Conservation (phyloP, 345 rosid genomes). For the Eucalyptus leucophloia region DNA sequence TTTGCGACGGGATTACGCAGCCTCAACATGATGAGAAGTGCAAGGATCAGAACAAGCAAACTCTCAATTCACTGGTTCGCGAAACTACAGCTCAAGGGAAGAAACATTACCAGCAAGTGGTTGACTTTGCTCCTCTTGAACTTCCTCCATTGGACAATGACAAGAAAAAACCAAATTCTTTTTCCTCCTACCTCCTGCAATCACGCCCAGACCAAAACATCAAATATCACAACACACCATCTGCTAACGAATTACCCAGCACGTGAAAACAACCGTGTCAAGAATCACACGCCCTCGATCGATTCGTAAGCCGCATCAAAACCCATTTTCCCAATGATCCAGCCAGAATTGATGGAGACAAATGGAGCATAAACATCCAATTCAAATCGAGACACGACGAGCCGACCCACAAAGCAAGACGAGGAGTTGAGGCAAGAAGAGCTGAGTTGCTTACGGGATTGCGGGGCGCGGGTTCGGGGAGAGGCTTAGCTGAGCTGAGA, state of each 20-base stretch:
- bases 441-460: background rate
- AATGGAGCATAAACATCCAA: background rate
- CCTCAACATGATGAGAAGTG: background rate
- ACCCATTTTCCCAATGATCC: background rate
- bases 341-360: background rate
- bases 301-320: background rate
- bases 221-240: background rate
- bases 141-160: conserved; percentile 30
- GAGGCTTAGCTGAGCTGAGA: background rate
- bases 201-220: background rate
- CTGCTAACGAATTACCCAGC: background rate
- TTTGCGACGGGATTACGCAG: background rate
- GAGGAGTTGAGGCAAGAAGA: background rate
- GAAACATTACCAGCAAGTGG: conserved; percentile 13
- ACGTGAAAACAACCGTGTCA: background rate
- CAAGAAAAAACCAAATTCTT: background rate
- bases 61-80: background rate
- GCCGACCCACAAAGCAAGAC: background rate
- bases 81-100: background rate
- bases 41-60: background rate
- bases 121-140: conserved; percentile 28
- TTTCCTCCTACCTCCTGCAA: background rate
- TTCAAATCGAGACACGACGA: background rate
- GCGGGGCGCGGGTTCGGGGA: background rate
- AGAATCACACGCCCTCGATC: background rate